Evolutionary conservation across 73 alveolate genomes (phyloP).

Genomic region (Paramecium sonneborni): DNA sequence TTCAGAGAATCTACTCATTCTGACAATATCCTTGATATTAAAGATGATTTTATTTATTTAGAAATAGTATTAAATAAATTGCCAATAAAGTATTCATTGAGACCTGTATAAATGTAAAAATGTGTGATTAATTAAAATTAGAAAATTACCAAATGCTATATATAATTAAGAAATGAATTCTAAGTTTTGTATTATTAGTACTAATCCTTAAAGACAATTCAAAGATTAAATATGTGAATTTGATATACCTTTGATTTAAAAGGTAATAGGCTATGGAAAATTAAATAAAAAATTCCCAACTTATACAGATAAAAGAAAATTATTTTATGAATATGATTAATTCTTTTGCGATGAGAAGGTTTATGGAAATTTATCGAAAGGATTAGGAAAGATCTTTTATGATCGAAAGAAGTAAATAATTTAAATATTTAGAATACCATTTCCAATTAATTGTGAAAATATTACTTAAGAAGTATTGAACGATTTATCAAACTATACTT

Average conservation of each 20-base stretch:
- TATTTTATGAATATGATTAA: slow-evolving; percentile 79
- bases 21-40: not conserved
- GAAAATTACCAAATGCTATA: slow-evolving; percentile 72
- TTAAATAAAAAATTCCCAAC: slow-evolving; percentile 64
- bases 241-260: slow-evolving; percentile 78
- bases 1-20: not conserved
- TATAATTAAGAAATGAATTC: slow-evolving; percentile 63
- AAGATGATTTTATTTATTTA: slow-evolving; percentile 61
- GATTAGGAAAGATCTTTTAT: slow-evolving; percentile 88
- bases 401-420: slow-evolving; percentile 78
- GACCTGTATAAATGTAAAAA: slow-evolving; percentile 58
- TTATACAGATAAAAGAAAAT: slow-evolving; percentile 71
- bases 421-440: slow-evolving; percentile 46
- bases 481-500: slow-evolving; percentile 49
- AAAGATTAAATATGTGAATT: slow-evolving; percentile 71
- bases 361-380: slow-evolving; percentile 78
- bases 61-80: slow-evolving; percentile 61
- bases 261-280: slow-evolving; percentile 71
- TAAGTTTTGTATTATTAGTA: slow-evolving; percentile 71
- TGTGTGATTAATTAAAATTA: not conserved
- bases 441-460: slow-evolving; percentile 56
- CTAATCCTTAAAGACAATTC: slow-evolving; percentile 78
- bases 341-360: slow-evolving; percentile 89
- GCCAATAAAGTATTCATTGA: slow-evolving; percentile 60
- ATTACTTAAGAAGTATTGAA: slow-evolving; percentile 28